phyloP scores from a whole-genome alignment of 352 stramenopile genomes.

The Globisporangium paddicum region DNA sequence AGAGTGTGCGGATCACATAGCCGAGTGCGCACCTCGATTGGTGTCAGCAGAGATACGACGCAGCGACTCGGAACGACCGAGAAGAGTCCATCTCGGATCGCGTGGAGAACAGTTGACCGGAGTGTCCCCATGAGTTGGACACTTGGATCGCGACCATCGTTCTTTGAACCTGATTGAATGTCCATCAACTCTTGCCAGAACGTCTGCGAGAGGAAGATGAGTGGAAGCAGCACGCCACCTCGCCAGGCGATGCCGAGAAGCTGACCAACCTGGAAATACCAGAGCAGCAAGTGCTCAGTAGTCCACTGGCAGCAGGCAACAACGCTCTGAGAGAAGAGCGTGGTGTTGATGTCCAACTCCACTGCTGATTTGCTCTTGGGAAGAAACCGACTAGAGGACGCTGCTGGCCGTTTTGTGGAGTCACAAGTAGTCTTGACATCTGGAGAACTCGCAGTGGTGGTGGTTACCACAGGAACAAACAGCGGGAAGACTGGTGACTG shows the following conservation, averaged over 20 bases:
- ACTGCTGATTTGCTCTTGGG: slow-evolving; percentile 5
- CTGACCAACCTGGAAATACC: slow-evolving; percentile 53
- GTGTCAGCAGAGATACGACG: slow-evolving; percentile 29
- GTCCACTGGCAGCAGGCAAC: slow-evolving; percentile 11
- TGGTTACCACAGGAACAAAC: slow-evolving; percentile 23
- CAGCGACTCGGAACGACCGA: slow-evolving; percentile 48
- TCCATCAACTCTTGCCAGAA: slow-evolving; percentile 43
- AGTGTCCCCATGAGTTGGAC: background rate
- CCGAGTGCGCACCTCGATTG: slow-evolving; percentile 23
- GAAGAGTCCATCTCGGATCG: slow-evolving; percentile 49
- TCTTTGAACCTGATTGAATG: background rate
- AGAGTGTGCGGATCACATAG: slow-evolving; percentile 31
- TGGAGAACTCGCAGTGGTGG: too few species aligned
- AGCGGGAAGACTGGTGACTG: slow-evolving; percentile 61
- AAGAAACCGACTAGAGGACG: too few species aligned
- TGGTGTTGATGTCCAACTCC: slow-evolving; percentile 45
- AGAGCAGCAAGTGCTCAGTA: slow-evolving; percentile 32
- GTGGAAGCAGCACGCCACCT: slow-evolving; percentile 31
- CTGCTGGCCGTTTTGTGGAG: background rate
- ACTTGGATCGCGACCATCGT: background rate
- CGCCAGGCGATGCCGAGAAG: slow-evolving; percentile 64
- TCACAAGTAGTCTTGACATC: too few species aligned
- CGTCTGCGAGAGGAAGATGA: slow-evolving; percentile 37
- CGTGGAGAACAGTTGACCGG: slow-evolving; percentile 21
- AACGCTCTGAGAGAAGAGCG: slow-evolving; percentile 26